Evolutionary conservation across 306 rosid genomes (phyloP), one percentile per base, ranked within the genome.

Genomic region (Trifolium repens): DNA sequence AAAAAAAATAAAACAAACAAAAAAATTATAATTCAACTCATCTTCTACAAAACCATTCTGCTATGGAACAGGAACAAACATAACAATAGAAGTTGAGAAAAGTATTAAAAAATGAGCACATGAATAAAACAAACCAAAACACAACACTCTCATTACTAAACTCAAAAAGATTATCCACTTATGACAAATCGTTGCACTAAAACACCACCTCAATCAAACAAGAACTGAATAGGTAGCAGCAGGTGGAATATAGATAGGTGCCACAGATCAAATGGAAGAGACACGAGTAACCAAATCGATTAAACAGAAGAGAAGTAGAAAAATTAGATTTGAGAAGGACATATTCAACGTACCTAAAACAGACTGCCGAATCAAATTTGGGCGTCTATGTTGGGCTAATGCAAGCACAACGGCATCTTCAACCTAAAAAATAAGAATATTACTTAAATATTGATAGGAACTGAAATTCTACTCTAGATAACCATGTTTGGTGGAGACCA

Each of bases 331-430:
- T 50, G 22, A 73, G 55, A 55, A 42, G 24, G 64, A 74, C 61
- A 27, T 8, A 32, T 50, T 57, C 15, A 70, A 63, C 14, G 62
- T 83, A 92, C 96, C 97, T 72, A 81, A 81, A 68, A 49, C 27
- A 10, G 91, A 77, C 79, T 89, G 97, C 35, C 88, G 87, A 83
- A 87, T 81, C 63, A 78, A 85, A 85, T 86, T 88, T 32, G 92
- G 85, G 43, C 92, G 90, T 73, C 92, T 86, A 43, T 82, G 89
- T 57, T 85, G 93, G 72, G 98, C 87, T 79, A 92, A 80, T 43
- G 98, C 96, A 77, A 96, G 93, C 46, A 78, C 89, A 64, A 91
- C 87, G 62, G 98, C 98, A 85, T 96, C 97, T 89, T 96, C 99
- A 80, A 96, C 96, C 99, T 92, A 66, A 75, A 77, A 77, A 26